Evolutionary conservation across 225 moss, liverwort and hornwort genomes (phyloP).

Genomic region (Pseudisothecium myosuroides): DNA sequence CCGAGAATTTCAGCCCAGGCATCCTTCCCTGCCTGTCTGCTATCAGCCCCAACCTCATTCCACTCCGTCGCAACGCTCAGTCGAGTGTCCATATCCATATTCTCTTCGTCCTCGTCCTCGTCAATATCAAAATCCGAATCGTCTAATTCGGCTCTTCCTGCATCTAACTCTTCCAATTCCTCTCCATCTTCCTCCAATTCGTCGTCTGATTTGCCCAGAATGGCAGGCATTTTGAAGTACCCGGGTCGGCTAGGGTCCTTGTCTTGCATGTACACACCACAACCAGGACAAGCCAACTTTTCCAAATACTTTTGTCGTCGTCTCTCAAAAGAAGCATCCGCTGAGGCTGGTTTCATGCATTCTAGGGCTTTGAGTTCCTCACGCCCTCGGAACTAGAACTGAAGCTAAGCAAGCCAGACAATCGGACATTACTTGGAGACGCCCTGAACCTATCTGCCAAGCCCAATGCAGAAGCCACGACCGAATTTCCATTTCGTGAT

Average conservation of each 20-base stretch:
- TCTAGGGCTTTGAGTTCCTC: background rate
- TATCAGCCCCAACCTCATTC: constrained; percentile 27
- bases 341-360: constrained; percentile 2
- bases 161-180: background rate
- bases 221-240: constrained; percentile 61
- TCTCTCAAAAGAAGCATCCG: constrained; percentile 5
- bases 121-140: constrained; percentile 16
- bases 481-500: background rate
- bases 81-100: constrained; percentile 17
- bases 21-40: constrained; percentile 22
- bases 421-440: background rate
- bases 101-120: constrained; percentile 9
- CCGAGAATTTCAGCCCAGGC: constrained; percentile 38
- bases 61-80: constrained; percentile 18
- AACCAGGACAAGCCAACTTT: constrained; percentile 79
- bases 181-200: constrained; percentile 20
- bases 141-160: constrained; percentile 19
- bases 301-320: constrained; percentile 20
- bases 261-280: constrained; percentile 95
- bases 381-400: background rate
- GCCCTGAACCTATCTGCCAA: constrained; percentile 6
- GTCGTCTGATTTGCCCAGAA: background rate
- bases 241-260: constrained; percentile 79
- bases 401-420: constrained; percentile 9
- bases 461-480: background rate